Evolutionary conservation across 2,329 filamentous ascomycete genomes (phyloP).

Genomic region (Pezicula rhizophila): DNA sequence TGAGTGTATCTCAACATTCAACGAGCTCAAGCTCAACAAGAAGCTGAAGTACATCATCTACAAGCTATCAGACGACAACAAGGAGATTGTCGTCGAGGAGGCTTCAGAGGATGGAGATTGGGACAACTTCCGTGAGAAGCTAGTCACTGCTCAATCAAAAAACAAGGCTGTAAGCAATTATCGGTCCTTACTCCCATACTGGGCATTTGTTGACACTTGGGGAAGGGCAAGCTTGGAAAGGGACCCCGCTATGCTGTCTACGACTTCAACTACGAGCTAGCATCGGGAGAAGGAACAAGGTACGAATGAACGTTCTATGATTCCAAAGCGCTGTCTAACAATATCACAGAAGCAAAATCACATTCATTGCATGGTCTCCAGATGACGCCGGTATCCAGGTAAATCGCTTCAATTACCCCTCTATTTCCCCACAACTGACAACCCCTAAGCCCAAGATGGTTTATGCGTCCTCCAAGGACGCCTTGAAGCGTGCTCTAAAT

Average conservation of each 20-base stretch:
- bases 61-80: constrained; percentile 80
- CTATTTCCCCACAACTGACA: constrained; percentile 3
- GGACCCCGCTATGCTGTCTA: constrained; percentile 80
- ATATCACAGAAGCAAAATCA: constrained; percentile 62
- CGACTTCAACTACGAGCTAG: constrained; percentile 73
- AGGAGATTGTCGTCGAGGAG: constrained; percentile 75
- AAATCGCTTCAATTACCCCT: constrained; percentile 28
- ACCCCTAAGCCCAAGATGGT: constrained; percentile 73
- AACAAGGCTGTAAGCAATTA: constrained; percentile 49
- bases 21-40: constrained; percentile 78
- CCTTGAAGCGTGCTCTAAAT: constrained; percentile 72
- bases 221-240: constrained; percentile 51
- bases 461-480: constrained; percentile 84
- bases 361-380: constrained; percentile 74
- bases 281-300: constrained; percentile 67
- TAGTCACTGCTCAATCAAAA: constrained; percentile 68
- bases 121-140: constrained; percentile 69
- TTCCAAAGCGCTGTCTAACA: constrained; percentile 13
- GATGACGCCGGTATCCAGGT: constrained; percentile 78
- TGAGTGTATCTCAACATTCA: constrained; percentile 67
- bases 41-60: constrained; percentile 82
- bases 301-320: constrained; percentile 32
- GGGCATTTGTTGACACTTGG: constrained; percentile 2
- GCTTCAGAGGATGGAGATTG: constrained; percentile 61
- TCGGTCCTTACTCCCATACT: background rate